Evolutionary conservation across 495 filamentous ascomycete species (phyloP), one percentile per base, ranked within the genome.

Genomic region (Talaromyces nanjingensis): DNA sequence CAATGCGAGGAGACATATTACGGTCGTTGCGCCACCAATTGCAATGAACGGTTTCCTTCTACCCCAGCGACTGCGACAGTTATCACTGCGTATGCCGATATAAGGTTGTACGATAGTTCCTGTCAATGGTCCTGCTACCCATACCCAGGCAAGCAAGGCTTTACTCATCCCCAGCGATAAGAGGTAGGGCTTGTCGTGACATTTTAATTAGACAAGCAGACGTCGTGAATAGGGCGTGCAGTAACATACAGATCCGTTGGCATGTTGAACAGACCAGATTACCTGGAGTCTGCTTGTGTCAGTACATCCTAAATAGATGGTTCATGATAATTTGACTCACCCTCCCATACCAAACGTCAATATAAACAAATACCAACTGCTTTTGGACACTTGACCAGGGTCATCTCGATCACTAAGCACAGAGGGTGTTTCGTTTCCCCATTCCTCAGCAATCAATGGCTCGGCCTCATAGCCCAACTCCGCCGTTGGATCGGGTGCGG

Each of bases 51-150:
- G 92, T 66, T 91, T 90, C 65, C 92, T 81, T 76, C 89, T 93
- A 8, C 92, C 92, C 88, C 88, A 94, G 37, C 81, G 71, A 11
- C 86, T 75, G 37, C 91, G 86, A 70, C 91, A 93, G 67, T 90
- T 91, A 67, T 97, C 92, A 69, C 91, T 96, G 67, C 89, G 83
- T 70, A 96, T 92, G 58, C 92, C 92, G 25, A 97, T 85, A 70
- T 96, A 96, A 12, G 92, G 92, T 76, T 97, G 92, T n/a, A 97
- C 92, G 37, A 97, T 76, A 3, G 85, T 86, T 14, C 92, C 92
- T 2, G 91, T 91, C 27, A 97, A 78, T 3, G 92, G 92, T 1
- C 92, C 91, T 11, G 92, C 92, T 64, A 97, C 92, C 92, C 92
- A 97, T 25, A 96, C 92, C 63, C 96, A 81, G n/a, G 92, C 92